Evolutionary conservation across 202 grass and related monocot genomes (phyloP), one percentile per base, ranked within the genome.

Genomic region (Alloteropsis angusta): DNA sequence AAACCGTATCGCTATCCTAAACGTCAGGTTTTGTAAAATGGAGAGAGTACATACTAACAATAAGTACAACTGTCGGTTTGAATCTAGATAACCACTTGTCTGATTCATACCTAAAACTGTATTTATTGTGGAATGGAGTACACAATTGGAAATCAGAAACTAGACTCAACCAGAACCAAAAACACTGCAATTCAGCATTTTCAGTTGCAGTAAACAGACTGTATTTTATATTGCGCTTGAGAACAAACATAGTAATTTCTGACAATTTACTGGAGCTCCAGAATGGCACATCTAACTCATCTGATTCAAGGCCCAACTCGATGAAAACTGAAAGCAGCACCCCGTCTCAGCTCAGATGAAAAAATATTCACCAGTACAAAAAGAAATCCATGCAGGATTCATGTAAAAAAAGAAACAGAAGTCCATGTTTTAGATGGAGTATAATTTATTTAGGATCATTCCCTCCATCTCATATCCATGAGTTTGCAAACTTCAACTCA

Each of bases 381-480:
- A 56, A 68, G 7, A 79, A 77, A 77, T 62, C 83, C 73, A 30
- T 28, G 25, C 48, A 61, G 66, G 52, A 76, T 57, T 75, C 45
- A 22, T 39, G 75, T 61, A 69, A 46, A 74, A 75, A 55, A 87
- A 60, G 62, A 85, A 82, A 78, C 43, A 58, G 0, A 46, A 13
- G n/a, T 72, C 48, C 71, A 67, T 62, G 60, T 78, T 77, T 85
- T 46, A 34, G 82, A 78, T 56, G 83, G 82, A 85, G 78, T 82
- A 85, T 54, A 82, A 66, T 82, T 89, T 89, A 89, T 89, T 89
- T 85, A 74, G 81, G 44, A 85, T 85, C 65, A 82, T 85, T 77
- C 58, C 78, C 82, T 85, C 72, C 84, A 84, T 55, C 78, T n/a
- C 58, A 80, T 42, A 28, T 77, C 57, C 83, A 84, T 60, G 74